Base-by-base conservation (phyloP, 768 basidiomycete genomes). In the Leucosporidium scottii region DNA sequence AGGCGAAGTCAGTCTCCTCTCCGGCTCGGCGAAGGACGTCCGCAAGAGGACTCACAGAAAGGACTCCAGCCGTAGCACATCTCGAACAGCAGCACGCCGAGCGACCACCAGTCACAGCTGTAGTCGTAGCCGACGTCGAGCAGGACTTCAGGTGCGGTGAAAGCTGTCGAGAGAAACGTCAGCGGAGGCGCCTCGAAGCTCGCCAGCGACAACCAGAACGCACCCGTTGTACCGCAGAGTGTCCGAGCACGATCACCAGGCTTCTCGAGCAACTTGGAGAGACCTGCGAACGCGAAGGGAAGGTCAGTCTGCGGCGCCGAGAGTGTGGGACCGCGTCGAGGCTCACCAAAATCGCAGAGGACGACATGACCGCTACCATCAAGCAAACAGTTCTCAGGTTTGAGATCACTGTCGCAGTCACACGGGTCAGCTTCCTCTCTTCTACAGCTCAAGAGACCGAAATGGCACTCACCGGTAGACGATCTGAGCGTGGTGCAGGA, bases 41-140 rank as follows among this genome's bases (percentile, higher is more conserved):
- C 39, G 8, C 7, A 3, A 3, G 8, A 34, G 39, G 39, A 44
- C 55, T 57, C 21, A 57, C 55, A 99, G 80, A 98, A 99, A 44
- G 94, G 94, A 75, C 89, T 91, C 92, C 92, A 98, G 8, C 94
- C 94, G 73, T 91, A 97, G 74, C 92, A 94, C 94, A 99, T 99
- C 80, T 99, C 94, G 77, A 96, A 99, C 21, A 98, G 82, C 39
- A 99, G 82, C 15, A 74, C 70, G 54, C 71, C 74, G 59, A 74
- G 62, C 5, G 63, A 62, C 73, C 94, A 98, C 78, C 94, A 98
- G 78, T 98, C 94, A 72, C 97, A 59, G 89, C 61, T 36, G 17
- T 23, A 44, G 36, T 23, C 9, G 10, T 25, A 31, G 39, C 23
- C 94, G 69, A 92, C 92, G 77, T 96, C 93, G 55, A 98, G 84